A percentile compares a stretch with the other conserved stretches of the same genome.
Evolutionary conservation across 148 eudicot genomes (phyloP).

Genomic region (Rhododendron williamsianum): DNA sequence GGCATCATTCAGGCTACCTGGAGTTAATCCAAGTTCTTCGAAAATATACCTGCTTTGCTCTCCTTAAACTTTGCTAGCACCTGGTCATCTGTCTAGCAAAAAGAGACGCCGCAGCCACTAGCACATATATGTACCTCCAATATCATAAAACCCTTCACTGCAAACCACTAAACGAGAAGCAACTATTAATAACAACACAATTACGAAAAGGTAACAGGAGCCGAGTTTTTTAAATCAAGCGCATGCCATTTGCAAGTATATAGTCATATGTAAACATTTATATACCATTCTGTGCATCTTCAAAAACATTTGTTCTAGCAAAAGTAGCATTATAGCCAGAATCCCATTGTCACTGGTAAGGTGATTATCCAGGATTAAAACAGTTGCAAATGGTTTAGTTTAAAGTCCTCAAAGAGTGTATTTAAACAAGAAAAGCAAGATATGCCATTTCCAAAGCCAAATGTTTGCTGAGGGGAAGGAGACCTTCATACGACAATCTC

Average conservation of each 20-base stretch:
- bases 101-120: conserved; percentile 21
- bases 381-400: neutral
- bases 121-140: conserved; percentile 20
- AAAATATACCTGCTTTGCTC: neutral
- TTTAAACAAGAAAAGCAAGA: neutral
- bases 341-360: neutral
- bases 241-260: neutral
- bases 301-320: neutral
- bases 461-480: neutral
- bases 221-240: neutral
- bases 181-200: neutral
- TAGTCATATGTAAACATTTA: neutral
- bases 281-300: neutral
- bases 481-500: neutral
- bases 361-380: neutral
- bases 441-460: neutral
- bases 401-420: neutral
- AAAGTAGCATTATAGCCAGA: neutral
- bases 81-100: conserved; percentile 14
- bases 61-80: conserved; percentile 14
- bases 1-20: conserved; percentile 18
- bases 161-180: conserved; percentile 9
- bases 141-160: conserved; percentile 24
- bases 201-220: neutral
- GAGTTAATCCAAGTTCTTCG: conserved; percentile 9